Evolutionary conservation across 164 flowering plant species (phyloP), one percentile per base, ranked within the genome.

Genomic region (Macadamia tetraphylla): DNA sequence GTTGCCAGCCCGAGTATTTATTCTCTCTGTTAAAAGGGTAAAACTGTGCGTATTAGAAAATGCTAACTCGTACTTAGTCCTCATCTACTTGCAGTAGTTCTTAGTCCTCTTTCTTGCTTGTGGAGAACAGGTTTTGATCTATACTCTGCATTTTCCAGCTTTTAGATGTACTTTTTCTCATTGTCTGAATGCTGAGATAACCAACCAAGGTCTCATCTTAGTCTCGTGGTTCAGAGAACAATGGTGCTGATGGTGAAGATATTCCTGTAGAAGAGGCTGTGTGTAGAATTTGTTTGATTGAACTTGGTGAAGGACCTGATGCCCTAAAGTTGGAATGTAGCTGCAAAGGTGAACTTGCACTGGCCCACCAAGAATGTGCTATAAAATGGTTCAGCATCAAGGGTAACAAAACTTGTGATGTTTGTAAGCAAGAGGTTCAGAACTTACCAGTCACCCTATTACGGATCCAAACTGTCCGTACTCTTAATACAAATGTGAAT

Each of bases 211-310:
- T 59, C 70, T 81, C 70, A 78, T 76, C 63, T 23, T 68, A 65
- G 69, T 74, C 42, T 66, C 46, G 6, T 77, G 70, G 40, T 75
- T 60, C 88, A 87, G 98, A 83, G 67, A 73, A 72, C 23, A 69
- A 79, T 49, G 88, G 82, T 66, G 81, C 43, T 40, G 85, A 73
- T 64, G 96, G 92, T 66, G 99, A 92, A 79, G 94, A 94, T 75
- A 94, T 94, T 73, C 87, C 96, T 31, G 96, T 87, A 83, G 97
- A 92, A 70, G 95, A 88, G 76, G 98, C 97, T 67, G 98, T 94
- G 61, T 92, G 98, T 74, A 80, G 99, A 71, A 92, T 92, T 66
- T 94, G 99, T 74, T 63, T 94, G 65, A 81, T 87, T 56, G 99
- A 92, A 71, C 74, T 94, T 62, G 75, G 87, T 71, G 99, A 94